These are phyloP conservation scores for Thalassiosira oceanica DNA, from an alignment of 352 stramenopile genomes.

Conservation along the genomic window DNA sequence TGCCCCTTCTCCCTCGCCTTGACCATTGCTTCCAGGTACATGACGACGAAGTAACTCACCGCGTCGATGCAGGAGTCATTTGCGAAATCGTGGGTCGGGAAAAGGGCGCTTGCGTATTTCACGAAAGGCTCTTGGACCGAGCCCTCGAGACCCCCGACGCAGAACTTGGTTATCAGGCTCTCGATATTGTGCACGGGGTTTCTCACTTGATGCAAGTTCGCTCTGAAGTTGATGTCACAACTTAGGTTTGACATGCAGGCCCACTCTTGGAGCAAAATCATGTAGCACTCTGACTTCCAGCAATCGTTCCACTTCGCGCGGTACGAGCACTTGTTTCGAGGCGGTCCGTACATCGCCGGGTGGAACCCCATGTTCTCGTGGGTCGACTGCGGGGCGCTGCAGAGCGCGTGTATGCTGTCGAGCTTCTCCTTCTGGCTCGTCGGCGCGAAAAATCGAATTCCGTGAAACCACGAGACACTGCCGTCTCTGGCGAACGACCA, in stretches of 20 bases:
- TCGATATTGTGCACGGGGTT: constrained; percentile 48
- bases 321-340: constrained; percentile 42
- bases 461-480: constrained; percentile 65
- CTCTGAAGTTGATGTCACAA: constrained; percentile 37
- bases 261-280: constrained; percentile 47
- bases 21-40: constrained; percentile 39
- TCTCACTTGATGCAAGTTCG: constrained; percentile 50
- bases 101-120: constrained; percentile 17
- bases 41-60: constrained; percentile 30
- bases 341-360: constrained; percentile 48
- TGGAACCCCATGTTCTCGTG: constrained; percentile 51
- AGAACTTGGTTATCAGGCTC: constrained; percentile 51
- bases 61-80: constrained; percentile 29
- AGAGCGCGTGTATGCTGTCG: constrained; percentile 8
- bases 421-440: constrained; percentile 5
- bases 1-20: constrained; percentile 12
- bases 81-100: constrained; percentile 30
- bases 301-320: constrained; percentile 38
- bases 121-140: constrained; percentile 13
- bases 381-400: constrained; percentile 7
- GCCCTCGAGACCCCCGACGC: constrained; percentile 26
- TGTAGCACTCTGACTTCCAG: constrained; percentile 50
- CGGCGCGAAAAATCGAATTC: constrained; percentile 49
- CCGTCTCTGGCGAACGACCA: constrained; percentile 67
- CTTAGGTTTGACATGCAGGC: constrained; percentile 29